Conservation (phyloP, 225 moss, liverwort and hornwort species). For the Pleurozium schreberi region DNA sequence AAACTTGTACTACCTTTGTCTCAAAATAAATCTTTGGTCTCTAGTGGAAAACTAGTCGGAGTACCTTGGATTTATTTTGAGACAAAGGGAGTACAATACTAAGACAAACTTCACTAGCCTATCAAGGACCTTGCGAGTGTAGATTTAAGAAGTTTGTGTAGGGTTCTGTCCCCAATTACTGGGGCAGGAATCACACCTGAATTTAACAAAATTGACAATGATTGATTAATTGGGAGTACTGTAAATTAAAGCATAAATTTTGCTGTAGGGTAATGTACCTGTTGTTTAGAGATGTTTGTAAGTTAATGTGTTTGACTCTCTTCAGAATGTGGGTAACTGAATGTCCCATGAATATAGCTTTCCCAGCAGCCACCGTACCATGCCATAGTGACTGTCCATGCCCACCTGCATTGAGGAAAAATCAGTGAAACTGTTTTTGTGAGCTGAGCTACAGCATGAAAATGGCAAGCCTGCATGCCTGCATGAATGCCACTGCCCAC, state of each 20-base stretch:
- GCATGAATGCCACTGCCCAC: not conserved
- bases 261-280: not conserved
- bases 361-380: too few relatives aligned
- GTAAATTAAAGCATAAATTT: not conserved
- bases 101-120: not conserved
- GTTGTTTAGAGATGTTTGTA: not conserved
- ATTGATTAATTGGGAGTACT: not conserved
- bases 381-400: not conserved
- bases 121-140: not conserved
- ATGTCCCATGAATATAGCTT: not conserved
- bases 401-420: not conserved
- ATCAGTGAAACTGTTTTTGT: not conserved
- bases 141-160: not conserved
- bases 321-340: not conserved
- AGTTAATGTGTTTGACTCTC: not conserved
- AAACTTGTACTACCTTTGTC: too few relatives aligned
- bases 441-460: not conserved
- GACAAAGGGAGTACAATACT: too few relatives aligned
- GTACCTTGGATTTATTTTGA: too few relatives aligned
- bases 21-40: too few relatives aligned
- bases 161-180: not conserved
- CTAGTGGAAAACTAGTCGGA: too few relatives aligned
- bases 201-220: not conserved
- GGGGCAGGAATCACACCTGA: accelerated
- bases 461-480: not conserved